phyloP scores from a whole-genome alignment of 768 basidiomycete genomes.

The Albatrellus ellisii region DNA sequence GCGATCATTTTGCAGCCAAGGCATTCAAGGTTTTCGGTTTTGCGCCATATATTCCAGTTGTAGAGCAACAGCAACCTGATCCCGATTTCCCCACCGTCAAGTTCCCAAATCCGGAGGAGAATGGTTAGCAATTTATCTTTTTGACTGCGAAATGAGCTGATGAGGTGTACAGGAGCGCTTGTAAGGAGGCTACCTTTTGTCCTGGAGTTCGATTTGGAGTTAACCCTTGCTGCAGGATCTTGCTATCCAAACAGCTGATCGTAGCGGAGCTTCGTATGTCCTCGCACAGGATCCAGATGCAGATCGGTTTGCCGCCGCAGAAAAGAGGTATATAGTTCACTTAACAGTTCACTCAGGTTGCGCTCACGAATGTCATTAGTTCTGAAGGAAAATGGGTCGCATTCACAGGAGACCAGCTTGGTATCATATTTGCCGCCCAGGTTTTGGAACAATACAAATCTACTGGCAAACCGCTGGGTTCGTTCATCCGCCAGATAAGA shows the following conservation, averaged over 20 bases:
- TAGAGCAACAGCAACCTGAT: conserved; percentile 59
- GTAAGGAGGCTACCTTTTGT: conserved; percentile 6
- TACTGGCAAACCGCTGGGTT: conserved; percentile 32
- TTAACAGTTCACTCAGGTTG: not conserved
- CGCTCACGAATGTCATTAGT: conserved; percentile 19
- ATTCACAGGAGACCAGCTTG: conserved; percentile 83
- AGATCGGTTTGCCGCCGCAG: conserved; percentile 71
- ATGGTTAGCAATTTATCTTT: conserved; percentile 32
- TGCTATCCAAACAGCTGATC: conserved; percentile 50
- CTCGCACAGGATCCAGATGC: conserved; percentile 86
- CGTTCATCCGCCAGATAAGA: conserved; percentile 6
- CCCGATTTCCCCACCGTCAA: conserved; percentile 77
- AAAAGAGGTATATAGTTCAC: conserved; percentile 34
- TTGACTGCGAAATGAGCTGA: not conserved
- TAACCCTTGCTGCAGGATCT: conserved; percentile 37
- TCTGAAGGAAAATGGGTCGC: conserved; percentile 41
- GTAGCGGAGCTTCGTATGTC: conserved; percentile 42
- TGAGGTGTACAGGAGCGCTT: conserved; percentile 14
- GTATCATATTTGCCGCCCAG: conserved; percentile 38
- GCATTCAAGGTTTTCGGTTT: conserved; percentile 53
- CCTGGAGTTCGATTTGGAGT: not conserved
- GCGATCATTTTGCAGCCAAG: conserved; percentile 44
- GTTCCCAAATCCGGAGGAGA: conserved; percentile 88
- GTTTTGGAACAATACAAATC: conserved; percentile 31
- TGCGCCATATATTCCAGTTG: conserved; percentile 42